phyloP scores from a whole-genome alignment of 176 grass and related monocot genomes.

The Poa pratensis region DNA sequence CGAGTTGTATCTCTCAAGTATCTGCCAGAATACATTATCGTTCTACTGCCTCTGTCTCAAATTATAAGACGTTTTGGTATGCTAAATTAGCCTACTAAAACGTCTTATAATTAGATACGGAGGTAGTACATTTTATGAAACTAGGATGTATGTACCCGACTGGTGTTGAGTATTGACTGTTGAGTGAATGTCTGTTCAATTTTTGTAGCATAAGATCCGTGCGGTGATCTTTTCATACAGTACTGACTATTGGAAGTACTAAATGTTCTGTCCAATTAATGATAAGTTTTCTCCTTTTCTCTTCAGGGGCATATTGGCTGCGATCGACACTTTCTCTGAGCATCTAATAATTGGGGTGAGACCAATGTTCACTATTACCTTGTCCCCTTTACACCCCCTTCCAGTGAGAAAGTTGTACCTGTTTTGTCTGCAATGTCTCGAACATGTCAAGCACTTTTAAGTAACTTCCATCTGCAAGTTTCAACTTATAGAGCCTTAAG shows the following conservation, averaged over 20 bases:
- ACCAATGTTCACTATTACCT: not conserved
- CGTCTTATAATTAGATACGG: too few species aligned
- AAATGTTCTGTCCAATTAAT: conserved; percentile 1
- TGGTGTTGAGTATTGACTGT: conserved; percentile 22
- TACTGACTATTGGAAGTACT: not conserved
- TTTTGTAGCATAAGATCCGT: not conserved
- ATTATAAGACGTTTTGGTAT: too few species aligned
- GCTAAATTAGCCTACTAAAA: too few species aligned
- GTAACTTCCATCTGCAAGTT: not conserved
- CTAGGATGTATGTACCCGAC: not conserved
- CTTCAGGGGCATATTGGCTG: conserved; percentile 83
- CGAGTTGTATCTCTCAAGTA: too few species aligned
- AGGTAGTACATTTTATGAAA: not conserved
- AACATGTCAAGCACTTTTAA: not conserved
- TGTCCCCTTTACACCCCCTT: not conserved
- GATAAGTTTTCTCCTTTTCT: not conserved
- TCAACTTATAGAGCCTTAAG: not conserved
- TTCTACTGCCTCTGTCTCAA: too few species aligned
- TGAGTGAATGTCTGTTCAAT: conserved; percentile 9
- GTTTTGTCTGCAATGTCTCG: conserved; percentile 15
- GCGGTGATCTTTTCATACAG: not conserved
- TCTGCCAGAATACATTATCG: not conserved
- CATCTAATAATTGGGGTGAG: conserved; percentile 81
- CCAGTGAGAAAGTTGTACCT: not conserved
- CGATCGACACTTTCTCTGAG: conserved; percentile 86